These are phyloP conservation scores for Hemisphaericaspora nanyangensis DNA, from an alignment of 805 yeast genomes.

Conservation along the genomic window DNA sequence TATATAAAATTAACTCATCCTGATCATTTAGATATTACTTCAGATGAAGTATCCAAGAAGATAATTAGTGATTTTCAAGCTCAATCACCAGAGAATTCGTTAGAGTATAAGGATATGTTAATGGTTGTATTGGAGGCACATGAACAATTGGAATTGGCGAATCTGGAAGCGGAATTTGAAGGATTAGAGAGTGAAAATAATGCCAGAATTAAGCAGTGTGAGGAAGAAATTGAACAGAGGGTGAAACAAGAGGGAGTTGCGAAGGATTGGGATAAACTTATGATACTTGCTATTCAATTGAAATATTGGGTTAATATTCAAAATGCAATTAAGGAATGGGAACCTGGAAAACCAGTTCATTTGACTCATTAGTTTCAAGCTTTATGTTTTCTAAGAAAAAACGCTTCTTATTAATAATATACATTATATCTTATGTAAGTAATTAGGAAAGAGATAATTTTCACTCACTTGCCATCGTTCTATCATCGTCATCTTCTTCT, in stretches of 20 bases:
- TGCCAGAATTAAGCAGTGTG: constrained; percentile 46
- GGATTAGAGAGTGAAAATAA: constrained; percentile 54
- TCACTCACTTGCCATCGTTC: constrained; percentile 42
- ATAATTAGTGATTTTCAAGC: constrained; percentile 40
- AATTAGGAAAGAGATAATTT: neutral
- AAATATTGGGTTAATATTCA: constrained; percentile 83
- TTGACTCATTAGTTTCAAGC: constrained; percentile 50
- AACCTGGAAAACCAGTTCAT: constrained; percentile 61
- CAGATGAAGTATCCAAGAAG: constrained; percentile 50
- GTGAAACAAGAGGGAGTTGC: constrained; percentile 27
- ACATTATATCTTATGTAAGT: neutral
- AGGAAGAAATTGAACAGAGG: constrained; percentile 42
- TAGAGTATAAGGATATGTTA: constrained; percentile 51
- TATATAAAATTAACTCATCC: constrained; percentile 33
- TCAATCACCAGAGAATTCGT: constrained; percentile 24
- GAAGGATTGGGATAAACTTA: constrained; percentile 54
- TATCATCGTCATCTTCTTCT: constrained; percentile 32
- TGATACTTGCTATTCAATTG: constrained; percentile 62
- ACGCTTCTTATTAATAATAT: too few relatives aligned
- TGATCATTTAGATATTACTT: constrained; percentile 45
- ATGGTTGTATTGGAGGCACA: constrained; percentile 81
- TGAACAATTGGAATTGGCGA: constrained; percentile 72
- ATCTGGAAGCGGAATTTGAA: constrained; percentile 53
- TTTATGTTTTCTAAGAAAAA: neutral
- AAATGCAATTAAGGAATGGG: constrained; percentile 74